Percentiles rank a stretch among this genome's conserved stretches.
Conservation (phyloP, 1,284 basidiomycete species). For the Blastosporella zonata region DNA sequence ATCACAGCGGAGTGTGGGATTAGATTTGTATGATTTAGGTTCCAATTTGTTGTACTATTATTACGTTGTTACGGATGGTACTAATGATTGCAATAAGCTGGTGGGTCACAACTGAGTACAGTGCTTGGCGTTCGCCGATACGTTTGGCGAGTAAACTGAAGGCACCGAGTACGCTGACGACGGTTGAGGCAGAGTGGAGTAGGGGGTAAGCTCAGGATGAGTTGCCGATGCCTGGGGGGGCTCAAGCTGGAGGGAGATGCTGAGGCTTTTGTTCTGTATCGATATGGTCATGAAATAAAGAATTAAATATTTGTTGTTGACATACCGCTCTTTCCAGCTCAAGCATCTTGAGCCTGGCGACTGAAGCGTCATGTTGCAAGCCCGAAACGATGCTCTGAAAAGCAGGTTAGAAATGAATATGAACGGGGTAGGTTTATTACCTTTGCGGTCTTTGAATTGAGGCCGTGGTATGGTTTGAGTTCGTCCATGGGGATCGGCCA, state of each 20-base stretch:
- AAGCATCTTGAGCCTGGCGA: slow-evolving; percentile 55
- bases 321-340: slow-evolving; percentile 66
- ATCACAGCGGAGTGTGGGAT: slow-evolving; percentile 64
- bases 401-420: not conserved
- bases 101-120: slow-evolving; percentile 1
- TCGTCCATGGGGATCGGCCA: slow-evolving; percentile 52
- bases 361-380: slow-evolving; percentile 59
- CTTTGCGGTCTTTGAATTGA: slow-evolving; percentile 72
- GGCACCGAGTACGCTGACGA: slow-evolving; percentile 35
- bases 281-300: not conserved
- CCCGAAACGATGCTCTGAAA: slow-evolving; percentile 68
- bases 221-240: not conserved
- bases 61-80: not conserved
- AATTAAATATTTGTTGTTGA: slow-evolving; percentile 7
- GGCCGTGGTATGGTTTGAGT: slow-evolving; percentile 54
- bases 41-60: slow-evolving; percentile 9
- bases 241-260: slow-evolving; percentile 13
- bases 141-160: not conserved
- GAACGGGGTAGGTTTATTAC: slow-evolving; percentile 30
- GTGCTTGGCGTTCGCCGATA: not conserved
- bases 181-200: slow-evolving; percentile 45
- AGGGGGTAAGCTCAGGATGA: slow-evolving; percentile 50
- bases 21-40: slow-evolving; percentile 25
- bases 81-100: not conserved
- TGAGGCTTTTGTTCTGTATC: slow-evolving; percentile 27